phyloP scores from a whole-genome alignment of 2,329 filamentous ascomycete genomes.

The Diaporthe caulivora region DNA sequence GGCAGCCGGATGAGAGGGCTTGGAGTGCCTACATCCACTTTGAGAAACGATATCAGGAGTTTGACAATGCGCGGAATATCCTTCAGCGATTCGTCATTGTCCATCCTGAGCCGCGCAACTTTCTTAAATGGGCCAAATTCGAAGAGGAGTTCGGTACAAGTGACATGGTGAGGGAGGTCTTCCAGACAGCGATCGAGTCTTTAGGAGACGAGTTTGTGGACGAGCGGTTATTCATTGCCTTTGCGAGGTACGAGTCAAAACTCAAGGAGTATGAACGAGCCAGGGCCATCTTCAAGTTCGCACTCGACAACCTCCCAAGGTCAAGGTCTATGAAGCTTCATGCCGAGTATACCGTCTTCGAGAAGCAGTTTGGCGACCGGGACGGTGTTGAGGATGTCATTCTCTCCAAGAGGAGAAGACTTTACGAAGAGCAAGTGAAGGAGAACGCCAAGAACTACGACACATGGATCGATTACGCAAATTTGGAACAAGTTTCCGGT shows the following conservation, averaged over 20 bases:
- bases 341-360: conserved; percentile 95
- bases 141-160: conserved; percentile 96
- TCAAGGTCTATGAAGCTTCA: conserved; percentile 88
- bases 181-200: conserved; percentile 87
- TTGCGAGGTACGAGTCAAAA: conserved; percentile 94
- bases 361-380: conserved; percentile 95
- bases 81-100: conserved; percentile 92
- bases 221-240: conserved; percentile 94
- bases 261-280: conserved; percentile 95
- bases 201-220: conserved; percentile 96
- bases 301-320: conserved; percentile 89
- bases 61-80: conserved; percentile 88
- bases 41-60: conserved; percentile 95
- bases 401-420: conserved; percentile 89
- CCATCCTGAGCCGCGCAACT: conserved; percentile 94
- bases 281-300: conserved; percentile 96
- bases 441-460: conserved; percentile 98
- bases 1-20: conserved; percentile 95
- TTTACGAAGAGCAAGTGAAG: conserved; percentile 94
- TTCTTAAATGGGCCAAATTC: conserved; percentile 99
- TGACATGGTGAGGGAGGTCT: conserved; percentile 92
- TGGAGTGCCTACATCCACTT: conserved; percentile 98
- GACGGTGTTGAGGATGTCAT: conserved; percentile 97
- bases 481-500: conserved; percentile 87
- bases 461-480: conserved; percentile 94